These are phyloP conservation scores for Aspergillus bertholletiae DNA, from an alignment of 495 filamentous ascomycete genomes.

Conservation along the genomic window DNA sequence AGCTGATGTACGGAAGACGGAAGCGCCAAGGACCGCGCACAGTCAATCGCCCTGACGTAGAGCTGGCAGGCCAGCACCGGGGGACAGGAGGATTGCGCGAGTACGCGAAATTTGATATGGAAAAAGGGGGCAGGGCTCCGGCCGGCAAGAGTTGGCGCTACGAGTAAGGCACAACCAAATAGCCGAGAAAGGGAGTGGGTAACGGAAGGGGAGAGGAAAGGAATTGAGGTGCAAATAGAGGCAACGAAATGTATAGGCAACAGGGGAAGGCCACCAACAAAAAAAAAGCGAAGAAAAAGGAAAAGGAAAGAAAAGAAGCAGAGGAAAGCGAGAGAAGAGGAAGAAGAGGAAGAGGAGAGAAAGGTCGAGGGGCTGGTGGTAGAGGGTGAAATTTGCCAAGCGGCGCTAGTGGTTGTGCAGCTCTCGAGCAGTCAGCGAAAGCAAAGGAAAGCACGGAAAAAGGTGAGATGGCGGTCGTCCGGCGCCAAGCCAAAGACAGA, in stretches of 20 bases:
- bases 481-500: constrained; percentile 21
- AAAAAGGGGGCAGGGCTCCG: constrained; percentile 7
- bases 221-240: constrained; percentile 13
- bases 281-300: constrained; percentile 16
- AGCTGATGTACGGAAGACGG: background rate
- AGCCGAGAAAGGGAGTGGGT: constrained; percentile 14
- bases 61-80: background rate
- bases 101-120: background rate
- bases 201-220: background rate
- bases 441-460: constrained; percentile 25
- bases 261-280: constrained; percentile 1
- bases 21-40: constrained; percentile 5
- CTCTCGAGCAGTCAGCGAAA: constrained; percentile 37
- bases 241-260: constrained; percentile 12
- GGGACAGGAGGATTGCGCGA: background rate
- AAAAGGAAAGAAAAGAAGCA: constrained; percentile 19
- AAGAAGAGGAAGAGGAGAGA: constrained; percentile 25
- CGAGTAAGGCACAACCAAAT: constrained; percentile 5
- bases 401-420: constrained; percentile 48
- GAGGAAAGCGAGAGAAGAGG: constrained; percentile 4
- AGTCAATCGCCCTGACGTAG: background rate
- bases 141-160: constrained; percentile 10
- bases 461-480: constrained; percentile 26
- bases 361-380: constrained; percentile 47
- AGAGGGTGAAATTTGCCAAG: constrained; percentile 46